Conservation (phyloP, 345 rosid genomes). For the Hibiscus trionum region DNA sequence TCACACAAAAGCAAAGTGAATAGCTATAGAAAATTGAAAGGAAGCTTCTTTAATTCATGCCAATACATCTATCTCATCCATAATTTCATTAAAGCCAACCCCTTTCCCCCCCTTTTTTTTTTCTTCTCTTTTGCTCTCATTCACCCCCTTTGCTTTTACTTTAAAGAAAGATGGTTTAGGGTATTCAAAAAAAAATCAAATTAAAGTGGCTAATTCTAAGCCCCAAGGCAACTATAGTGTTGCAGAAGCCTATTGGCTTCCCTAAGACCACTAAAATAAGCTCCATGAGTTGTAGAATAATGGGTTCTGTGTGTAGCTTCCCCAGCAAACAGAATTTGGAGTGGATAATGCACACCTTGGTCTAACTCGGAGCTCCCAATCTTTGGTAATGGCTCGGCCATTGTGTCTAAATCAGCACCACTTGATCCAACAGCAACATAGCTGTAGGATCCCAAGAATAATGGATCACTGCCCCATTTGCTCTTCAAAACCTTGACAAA, state of each 20-base stretch:
- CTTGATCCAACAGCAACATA: conserved; percentile 85
- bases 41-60: conserved; percentile 42
- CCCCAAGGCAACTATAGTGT: conserved; percentile 54
- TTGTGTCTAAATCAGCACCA: conserved; percentile 70
- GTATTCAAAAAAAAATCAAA: conserved; percentile 18
- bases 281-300: conserved; percentile 96
- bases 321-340: conserved; percentile 92
- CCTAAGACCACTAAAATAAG: conserved; percentile 87
- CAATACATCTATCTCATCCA: conserved; percentile 38
- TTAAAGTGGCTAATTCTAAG: conserved; percentile 29
- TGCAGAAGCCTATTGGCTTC: conserved; percentile 95
- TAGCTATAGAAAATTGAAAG: conserved; percentile 20
- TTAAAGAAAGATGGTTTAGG: conserved; percentile 23
- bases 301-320: conserved; percentile 96
- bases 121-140: conserved; percentile 3
- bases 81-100: background rate
- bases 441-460: conserved; percentile 85
- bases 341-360: conserved; percentile 14
- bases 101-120: background rate
- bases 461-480: conserved; percentile 87
- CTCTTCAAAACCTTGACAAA: conserved; percentile 58
- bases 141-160: conserved; percentile 16
- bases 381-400: conserved; percentile 86
- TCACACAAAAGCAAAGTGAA: conserved; percentile 20
- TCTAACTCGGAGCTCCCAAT: conserved; percentile 5